Percentiles rank a stretch among this genome's conserved stretches.
These are phyloP conservation scores for Herpetospermum pedunculosum DNA, from an alignment of 306 rosid species.

Conservation along the genomic window DNA sequence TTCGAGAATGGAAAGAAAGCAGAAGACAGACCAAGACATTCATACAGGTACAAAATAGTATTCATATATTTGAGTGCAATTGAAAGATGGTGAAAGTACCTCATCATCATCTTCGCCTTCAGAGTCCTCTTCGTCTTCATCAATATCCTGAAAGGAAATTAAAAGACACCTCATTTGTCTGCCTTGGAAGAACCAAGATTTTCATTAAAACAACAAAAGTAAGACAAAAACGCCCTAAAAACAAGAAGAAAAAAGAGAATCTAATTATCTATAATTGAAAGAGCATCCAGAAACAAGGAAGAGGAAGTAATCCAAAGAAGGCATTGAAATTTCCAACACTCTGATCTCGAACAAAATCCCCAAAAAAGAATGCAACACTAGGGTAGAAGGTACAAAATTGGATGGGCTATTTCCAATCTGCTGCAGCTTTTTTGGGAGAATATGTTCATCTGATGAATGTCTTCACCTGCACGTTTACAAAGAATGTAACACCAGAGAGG, in stretches of 20 bases:
- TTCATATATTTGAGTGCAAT: neutral
- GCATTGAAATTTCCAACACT: neutral
- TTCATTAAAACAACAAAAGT: neutral
- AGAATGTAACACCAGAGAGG: neutral
- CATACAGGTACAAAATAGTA: neutral
- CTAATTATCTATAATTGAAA: neutral
- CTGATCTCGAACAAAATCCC: neutral
- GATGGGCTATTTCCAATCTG: neutral
- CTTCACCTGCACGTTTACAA: neutral
- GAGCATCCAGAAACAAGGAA: neutral
- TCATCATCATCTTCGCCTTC: conserved; percentile 36
- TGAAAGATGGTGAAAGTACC: conserved; percentile 12
- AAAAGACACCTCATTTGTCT: neutral
- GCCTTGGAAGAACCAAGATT: neutral
- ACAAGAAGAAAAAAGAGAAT: neutral
- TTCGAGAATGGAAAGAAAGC: neutral
- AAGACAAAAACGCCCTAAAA: neutral
- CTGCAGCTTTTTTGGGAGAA: neutral
- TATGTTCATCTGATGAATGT: neutral
- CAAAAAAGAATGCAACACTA: neutral
- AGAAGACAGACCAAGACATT: neutral
- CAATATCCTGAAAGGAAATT: conserved; percentile 33
- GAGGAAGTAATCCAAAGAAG: neutral
- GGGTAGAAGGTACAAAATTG: neutral
- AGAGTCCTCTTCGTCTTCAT: conserved; percentile 53